These are phyloP conservation scores for Rubia peregrina DNA, from an alignment of 305 asterid genomes.

Conservation along the genomic window DNA sequence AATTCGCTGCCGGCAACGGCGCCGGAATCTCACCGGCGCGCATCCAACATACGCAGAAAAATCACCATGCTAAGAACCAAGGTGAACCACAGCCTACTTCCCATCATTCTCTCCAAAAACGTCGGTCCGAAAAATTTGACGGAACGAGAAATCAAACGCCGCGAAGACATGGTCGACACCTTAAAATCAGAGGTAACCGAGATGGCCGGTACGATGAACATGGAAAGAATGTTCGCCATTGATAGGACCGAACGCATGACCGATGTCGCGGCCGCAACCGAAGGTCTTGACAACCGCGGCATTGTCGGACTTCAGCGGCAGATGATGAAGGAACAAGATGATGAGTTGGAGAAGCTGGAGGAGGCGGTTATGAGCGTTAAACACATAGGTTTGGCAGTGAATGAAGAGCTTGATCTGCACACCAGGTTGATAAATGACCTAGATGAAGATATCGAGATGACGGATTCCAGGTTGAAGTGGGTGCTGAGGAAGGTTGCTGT, in stretches of 20 bases:
- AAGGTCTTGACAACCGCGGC: conserved; percentile 47
- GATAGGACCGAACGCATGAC: conserved; percentile 58
- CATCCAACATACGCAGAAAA: conserved; percentile 84
- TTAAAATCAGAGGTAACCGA: conserved; percentile 63
- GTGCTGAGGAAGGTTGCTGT: conserved; percentile 73
- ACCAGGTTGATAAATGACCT: conserved; percentile 54
- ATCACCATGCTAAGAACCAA: conserved; percentile 78
- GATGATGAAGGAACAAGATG: conserved; percentile 58
- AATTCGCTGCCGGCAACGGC: conserved; percentile 60
- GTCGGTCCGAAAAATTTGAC: conserved; percentile 49
- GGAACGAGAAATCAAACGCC: conserved; percentile 75
- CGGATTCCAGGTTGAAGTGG: conserved; percentile 72
- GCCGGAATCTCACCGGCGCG: conserved; percentile 75
- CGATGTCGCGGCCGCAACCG: conserved; percentile 56
- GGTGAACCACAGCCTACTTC: conserved; percentile 63
- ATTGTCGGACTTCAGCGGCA: conserved; percentile 51
- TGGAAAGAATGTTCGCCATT: conserved; percentile 58
- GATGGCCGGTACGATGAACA: conserved; percentile 77
- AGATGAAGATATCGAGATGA: conserved; percentile 73
- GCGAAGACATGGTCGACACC: conserved; percentile 59
- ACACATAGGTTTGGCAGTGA: conserved; percentile 53
- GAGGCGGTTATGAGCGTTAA: conserved; percentile 50
- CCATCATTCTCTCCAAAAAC: conserved; percentile 34
- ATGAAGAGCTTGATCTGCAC: conserved; percentile 52
- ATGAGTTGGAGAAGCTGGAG: conserved; percentile 53